These are phyloP conservation scores for Gracilaria gracilis DNA, from an alignment of 23 red algal species.

Conservation along the genomic window DNA sequence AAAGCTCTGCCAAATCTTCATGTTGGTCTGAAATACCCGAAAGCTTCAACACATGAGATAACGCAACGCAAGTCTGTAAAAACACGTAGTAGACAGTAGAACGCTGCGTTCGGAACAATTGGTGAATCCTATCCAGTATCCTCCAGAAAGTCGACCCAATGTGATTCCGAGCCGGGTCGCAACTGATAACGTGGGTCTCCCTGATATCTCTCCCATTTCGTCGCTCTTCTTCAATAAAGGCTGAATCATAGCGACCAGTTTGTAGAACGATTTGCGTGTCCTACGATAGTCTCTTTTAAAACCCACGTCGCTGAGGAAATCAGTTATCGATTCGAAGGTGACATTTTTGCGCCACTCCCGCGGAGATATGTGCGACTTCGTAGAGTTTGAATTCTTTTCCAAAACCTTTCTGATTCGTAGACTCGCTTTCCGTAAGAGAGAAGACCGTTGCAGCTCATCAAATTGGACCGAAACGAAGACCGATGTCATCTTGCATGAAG, in stretches of 20 bases:
- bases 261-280: background rate
- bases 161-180: slow-evolving; percentile 2
- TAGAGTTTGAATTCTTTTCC: too few species aligned
- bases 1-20: background rate
- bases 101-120: background rate
- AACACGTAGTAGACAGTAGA: slow-evolving; percentile 20
- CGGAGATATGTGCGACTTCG: background rate
- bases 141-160: background rate
- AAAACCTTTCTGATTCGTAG: too few species aligned
- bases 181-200: background rate
- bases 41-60: background rate
- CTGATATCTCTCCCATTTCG: background rate
- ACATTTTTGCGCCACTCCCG: background rate
- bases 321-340: slow-evolving; percentile 16
- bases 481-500: too few species aligned
- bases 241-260: background rate
- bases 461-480: too few species aligned
- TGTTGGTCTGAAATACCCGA: background rate
- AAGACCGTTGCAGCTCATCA: too few species aligned
- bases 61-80: background rate
- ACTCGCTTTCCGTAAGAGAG: too few species aligned
- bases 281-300: slow-evolving; percentile 8
- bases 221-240: background rate
- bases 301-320: background rate
- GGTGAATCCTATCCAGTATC: background rate